These are phyloP conservation scores for Vachellia collinsii DNA, from an alignment of 306 rosid species.

Conservation along the genomic window DNA sequence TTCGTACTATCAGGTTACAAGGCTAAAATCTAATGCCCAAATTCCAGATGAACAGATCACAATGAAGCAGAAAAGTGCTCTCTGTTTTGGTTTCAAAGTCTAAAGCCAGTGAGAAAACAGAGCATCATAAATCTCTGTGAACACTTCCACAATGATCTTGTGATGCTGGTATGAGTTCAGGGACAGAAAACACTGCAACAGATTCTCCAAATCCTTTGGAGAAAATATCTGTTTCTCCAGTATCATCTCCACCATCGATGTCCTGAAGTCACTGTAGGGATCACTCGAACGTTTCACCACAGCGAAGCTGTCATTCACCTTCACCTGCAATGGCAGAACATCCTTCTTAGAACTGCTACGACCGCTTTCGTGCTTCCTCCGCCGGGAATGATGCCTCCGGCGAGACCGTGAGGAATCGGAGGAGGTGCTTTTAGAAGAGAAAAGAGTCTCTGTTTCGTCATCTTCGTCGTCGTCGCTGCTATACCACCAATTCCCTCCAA, in stretches of 20 bases:
- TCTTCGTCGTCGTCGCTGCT: constrained; percentile 77
- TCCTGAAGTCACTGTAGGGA: constrained; percentile 88
- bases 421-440: constrained; percentile 73
- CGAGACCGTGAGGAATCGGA: constrained; percentile 74
- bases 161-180: constrained; percentile 80
- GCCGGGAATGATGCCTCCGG: constrained; percentile 34
- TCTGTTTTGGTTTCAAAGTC: neutral
- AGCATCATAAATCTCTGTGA: constrained; percentile 92
- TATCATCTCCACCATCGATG: constrained; percentile 95
- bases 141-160: constrained; percentile 77
- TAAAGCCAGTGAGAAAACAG: constrained; percentile 71
- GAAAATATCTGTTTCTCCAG: constrained; percentile 88
- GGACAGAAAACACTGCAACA: constrained; percentile 83
- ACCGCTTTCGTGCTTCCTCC: constrained; percentile 25
- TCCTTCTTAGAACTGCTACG: constrained; percentile 39
- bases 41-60: constrained; percentile 28
- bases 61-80: constrained; percentile 34
- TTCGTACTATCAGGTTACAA: no score
- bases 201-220: constrained; percentile 72
- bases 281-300: constrained; percentile 94
- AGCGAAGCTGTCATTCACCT: constrained; percentile 83
- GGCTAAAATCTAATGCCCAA: constrained; percentile 36
- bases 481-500: constrained; percentile 70
- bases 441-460: constrained; percentile 77
- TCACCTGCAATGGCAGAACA: constrained; percentile 63